Evolutionary conservation across 441 rosid genomes (phyloP).

Genomic region (California macrophylla): DNA sequence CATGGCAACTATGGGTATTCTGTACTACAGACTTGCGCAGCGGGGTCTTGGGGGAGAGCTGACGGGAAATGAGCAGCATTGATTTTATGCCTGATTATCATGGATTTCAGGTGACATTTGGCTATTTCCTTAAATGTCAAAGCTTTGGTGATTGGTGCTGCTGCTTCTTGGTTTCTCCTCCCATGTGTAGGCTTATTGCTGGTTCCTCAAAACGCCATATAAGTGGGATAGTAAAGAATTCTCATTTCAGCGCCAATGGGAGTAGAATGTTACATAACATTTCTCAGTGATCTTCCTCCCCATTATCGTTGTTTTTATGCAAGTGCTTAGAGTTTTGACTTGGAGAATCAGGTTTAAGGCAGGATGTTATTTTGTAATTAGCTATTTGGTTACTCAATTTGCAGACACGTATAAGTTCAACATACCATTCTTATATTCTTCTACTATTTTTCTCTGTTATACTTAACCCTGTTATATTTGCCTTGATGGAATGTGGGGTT

Average conservation of each 20-base stretch:
- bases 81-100: constrained; percentile 12
- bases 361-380: constrained; percentile 21
- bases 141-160: constrained; percentile 4
- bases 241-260: constrained; percentile 9
- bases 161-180: constrained; percentile 9
- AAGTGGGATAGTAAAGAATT: not conserved
- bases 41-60: constrained; percentile 52
- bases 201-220: constrained; percentile 12
- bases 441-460: too few species aligned
- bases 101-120: constrained; percentile 7
- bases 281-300: constrained; percentile 6
- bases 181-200: not conserved
- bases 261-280: constrained; percentile 8
- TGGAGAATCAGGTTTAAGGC: constrained; percentile 12
- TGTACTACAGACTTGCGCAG: constrained; percentile 82
- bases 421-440: not conserved
- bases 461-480: too few species aligned
- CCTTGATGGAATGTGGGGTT: not conserved
- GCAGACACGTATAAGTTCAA: not conserved
- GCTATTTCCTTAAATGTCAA: constrained; percentile 1
- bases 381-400: constrained; percentile 7
- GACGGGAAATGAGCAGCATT: constrained; percentile 49
- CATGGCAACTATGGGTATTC: constrained; percentile 93
- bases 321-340: constrained; percentile 11
- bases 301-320: not conserved